Conservation (phyloP, 805 yeast genomes). For the Dipodascus albidus region DNA sequence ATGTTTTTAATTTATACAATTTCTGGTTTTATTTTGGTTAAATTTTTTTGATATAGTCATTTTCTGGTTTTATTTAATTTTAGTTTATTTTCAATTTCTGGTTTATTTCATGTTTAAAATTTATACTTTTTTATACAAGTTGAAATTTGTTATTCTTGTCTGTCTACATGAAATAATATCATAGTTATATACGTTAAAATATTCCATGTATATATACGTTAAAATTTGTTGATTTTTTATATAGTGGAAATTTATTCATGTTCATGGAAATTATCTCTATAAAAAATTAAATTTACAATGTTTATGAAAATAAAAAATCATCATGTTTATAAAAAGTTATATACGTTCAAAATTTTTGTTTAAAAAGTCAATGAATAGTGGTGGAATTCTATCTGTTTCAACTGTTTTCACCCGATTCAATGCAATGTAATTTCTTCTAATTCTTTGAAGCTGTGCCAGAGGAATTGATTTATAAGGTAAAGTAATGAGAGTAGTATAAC, state of each 20-base stretch:
- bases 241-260: no score
- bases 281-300: not conserved
- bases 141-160: no score
- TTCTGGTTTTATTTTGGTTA: no score
- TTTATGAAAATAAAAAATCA: not conserved
- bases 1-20: not conserved
- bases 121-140: not conserved
- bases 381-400: slow-evolving; percentile 54
- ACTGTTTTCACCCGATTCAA: slow-evolving; percentile 71
- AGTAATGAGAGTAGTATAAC: slow-evolving; percentile 36
- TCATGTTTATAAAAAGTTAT: not conserved
- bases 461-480: slow-evolving; percentile 55
- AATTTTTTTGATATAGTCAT: not conserved
- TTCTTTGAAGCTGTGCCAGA: slow-evolving; percentile 69
- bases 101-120: not conserved
- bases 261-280: no score
- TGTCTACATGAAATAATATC: no score
- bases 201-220: no score
- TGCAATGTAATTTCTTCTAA: slow-evolving; percentile 72
- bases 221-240: not conserved
- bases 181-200: no score
- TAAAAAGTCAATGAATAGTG: slow-evolving; percentile 69
- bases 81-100: not conserved
- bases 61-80: not conserved
- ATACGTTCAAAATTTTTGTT: slow-evolving; percentile 42